Evolutionary conservation across 1,284 basidiomycete genomes (phyloP), one percentile per base, ranked within the genome.

Genomic region (Puccinia triticina): DNA sequence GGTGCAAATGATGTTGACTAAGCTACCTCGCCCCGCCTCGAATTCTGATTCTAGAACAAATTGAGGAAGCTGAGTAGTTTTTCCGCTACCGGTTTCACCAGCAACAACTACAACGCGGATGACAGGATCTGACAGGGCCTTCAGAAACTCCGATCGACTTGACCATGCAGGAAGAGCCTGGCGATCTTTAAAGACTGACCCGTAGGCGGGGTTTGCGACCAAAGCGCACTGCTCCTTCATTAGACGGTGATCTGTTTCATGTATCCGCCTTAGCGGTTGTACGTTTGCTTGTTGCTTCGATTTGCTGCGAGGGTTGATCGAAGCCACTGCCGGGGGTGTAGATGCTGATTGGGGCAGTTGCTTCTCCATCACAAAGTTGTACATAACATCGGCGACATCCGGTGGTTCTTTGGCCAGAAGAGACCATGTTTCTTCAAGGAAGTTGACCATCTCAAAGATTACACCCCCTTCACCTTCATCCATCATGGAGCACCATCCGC

Each of bases 41-140:
- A 97, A 95, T 69, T 93, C 90, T 82, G 89, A 91, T 85, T 98
- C 95, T 61, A 95, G 88, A 75, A 95, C 91, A 84, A 94, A 96
- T 86, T 96, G 95, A 21, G 94, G 95, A 23, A 95, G 92, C 92
- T 88, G 85, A 29, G 88, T 88, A 82, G 93, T 95, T 87, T 98
- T 98, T 48, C 95, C 96, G 83, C 93, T 94, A 79, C 95, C 94
- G 8, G 90, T 90, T 86, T 95, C 93, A 78, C 94, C 93, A 1
- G 94, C 92, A 0, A 96, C 92, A 0, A 96, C 90, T 0, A 94
- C 90, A 3, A 93, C 93, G 66, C 92, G 89, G 84, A 91, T 91
- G 2, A 86, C 88, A 50, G 90, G 66, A 79, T 79, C 77, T 59
- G 53, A 88, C 23, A 97, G 88, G 32, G 90, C 87, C 4, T 88